Evolutionary conservation across 495 filamentous ascomycete genomes (phyloP).

Genomic region (Penicillium coprophilum): DNA sequence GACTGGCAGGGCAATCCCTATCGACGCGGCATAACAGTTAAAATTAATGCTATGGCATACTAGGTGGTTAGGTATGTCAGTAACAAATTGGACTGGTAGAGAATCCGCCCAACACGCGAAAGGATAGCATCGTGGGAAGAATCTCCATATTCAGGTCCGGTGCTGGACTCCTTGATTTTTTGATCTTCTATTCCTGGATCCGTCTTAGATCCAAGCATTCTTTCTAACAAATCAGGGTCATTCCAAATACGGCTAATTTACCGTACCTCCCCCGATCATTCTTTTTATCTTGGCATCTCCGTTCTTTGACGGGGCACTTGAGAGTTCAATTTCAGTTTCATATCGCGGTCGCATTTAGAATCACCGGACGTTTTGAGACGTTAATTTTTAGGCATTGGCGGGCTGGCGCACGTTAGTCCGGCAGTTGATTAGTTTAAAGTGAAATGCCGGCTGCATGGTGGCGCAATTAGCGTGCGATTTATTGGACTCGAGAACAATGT

Average conservation of each 20-base stretch:
- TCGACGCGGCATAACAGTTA: neutral
- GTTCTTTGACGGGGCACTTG: neutral
- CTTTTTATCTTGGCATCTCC: neutral
- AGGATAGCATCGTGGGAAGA: no score
- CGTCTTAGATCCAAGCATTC: neutral
- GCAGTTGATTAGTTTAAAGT: constrained; percentile 3
- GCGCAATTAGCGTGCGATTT: constrained; percentile 10
- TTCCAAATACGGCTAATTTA: neutral
- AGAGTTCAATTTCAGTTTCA: constrained; percentile 2
- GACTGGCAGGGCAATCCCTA: neutral
- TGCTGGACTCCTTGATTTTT: neutral
- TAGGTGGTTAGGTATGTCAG: neutral
- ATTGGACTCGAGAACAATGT: neutral
- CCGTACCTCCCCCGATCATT: neutral
- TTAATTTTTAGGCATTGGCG: constrained; percentile 27
- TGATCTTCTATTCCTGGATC: neutral
- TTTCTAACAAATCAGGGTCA: neutral
- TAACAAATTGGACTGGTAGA: no score
- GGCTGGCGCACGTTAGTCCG: constrained; percentile 20
- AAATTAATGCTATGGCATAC: neutral
- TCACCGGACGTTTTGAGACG: neutral
- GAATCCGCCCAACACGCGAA: no score
- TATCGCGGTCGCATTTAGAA: constrained; percentile 5
- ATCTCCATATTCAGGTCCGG: no score
- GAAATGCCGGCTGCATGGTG: constrained; percentile 15